These are phyloP conservation scores for Alternaria triticimaculans DNA, from an alignment of 2,329 filamentous ascomycete genomes.

Conservation along the genomic window DNA sequence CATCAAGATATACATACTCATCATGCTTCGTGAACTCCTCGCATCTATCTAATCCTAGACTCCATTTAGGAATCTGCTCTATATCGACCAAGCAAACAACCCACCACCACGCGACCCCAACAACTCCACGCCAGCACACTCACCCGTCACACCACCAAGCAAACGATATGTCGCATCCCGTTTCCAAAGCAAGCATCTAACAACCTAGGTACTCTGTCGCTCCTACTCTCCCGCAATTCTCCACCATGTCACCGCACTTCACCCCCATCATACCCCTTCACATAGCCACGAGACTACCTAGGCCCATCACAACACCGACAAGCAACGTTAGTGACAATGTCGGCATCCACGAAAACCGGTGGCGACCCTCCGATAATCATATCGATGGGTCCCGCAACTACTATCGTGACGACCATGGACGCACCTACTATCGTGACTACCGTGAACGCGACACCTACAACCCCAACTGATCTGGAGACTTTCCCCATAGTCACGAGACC, in stretches of 20 bases:
- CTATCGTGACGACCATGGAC: background rate
- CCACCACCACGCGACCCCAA: background rate
- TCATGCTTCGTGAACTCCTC: background rate
- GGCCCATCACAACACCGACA: background rate
- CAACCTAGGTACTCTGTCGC: background rate
- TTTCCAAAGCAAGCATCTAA: background rate
- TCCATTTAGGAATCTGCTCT: too few relatives aligned
- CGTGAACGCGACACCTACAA: background rate
- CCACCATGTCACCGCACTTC: background rate
- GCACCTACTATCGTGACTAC: background rate
- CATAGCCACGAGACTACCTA: background rate
- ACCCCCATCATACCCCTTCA: background rate
- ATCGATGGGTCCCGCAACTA: slow-evolving; percentile 1
- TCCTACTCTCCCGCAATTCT: background rate
- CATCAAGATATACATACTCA: background rate
- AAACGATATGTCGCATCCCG: background rate
- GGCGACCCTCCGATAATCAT: slow-evolving; percentile 1
- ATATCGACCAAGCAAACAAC: background rate
- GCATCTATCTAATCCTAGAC: background rate
- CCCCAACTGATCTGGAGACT: background rate
- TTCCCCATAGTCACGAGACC: background rate
- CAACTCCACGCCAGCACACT: background rate
- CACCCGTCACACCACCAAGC: background rate
- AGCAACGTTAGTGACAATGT: background rate
- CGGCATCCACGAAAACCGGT: background rate